A percentile compares a stretch with the other conserved stretches of the same genome.
Evolutionary conservation across 257 asterid genomes (phyloP).

Genomic region (Jasminum sambac): DNA sequence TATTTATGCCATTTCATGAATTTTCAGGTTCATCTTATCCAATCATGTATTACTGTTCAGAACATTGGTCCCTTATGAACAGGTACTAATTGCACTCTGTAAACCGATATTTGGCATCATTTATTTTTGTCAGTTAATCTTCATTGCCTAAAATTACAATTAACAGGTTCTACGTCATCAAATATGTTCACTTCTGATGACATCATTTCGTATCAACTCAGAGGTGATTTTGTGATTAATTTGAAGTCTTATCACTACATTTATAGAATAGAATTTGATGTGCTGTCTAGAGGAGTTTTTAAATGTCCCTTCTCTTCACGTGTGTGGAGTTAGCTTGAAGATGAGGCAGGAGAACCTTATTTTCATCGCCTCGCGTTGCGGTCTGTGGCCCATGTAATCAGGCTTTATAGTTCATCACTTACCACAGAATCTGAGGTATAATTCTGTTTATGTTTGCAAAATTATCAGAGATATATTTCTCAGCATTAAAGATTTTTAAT

Average conservation of each 20-base stretch:
- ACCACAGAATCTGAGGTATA: conserved; percentile 93
- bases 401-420: conserved; percentile 92
- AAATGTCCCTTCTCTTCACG: conserved; percentile 16
- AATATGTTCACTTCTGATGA: conserved; percentile 97
- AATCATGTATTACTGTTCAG: conserved; percentile 89
- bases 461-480: conserved; percentile 7
- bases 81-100: conserved; percentile 49
- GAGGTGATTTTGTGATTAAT: conserved; percentile 58
- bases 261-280: conserved; percentile 14
- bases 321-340: conserved; percentile 66
- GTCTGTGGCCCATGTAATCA: conserved; percentile 88
- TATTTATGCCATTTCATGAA: conserved; percentile 22
- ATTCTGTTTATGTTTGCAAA: conserved; percentile 1
- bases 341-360: conserved; percentile 95
- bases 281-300: conserved; percentile 7
- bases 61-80: conserved; percentile 84
- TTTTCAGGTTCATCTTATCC: conserved; percentile 81
- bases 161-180: conserved; percentile 82
- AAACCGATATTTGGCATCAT: conserved; percentile 5
- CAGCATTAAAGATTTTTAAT: background rate
- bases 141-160: conserved; percentile 39
- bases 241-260: conserved; percentile 18
- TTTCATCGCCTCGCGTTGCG: conserved; percentile 94
- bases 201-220: conserved; percentile 92
- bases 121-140: conserved; percentile 17